Percentiles rank a stretch among this genome's conserved stretches.
phyloP scores from a whole-genome alignment of 78 protist genomes.

The Mantamonas sphyraenae region DNA sequence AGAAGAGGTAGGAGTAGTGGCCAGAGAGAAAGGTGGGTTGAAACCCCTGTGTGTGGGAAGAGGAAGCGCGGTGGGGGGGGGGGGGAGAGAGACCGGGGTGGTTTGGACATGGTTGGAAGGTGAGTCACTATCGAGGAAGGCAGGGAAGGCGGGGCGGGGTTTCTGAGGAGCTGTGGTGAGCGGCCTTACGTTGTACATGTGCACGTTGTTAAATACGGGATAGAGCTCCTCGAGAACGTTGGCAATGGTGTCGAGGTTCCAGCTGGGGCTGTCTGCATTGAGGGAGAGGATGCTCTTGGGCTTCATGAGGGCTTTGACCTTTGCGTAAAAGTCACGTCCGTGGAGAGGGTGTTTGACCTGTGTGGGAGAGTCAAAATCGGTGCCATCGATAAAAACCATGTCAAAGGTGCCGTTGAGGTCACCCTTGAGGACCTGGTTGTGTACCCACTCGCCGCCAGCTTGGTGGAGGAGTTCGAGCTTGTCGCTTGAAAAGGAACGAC shows the following conservation, averaged over 20 bases:
- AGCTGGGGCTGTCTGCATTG: conserved; percentile 11
- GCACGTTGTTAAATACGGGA: not conserved
- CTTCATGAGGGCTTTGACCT: not conserved
- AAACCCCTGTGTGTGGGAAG: not conserved
- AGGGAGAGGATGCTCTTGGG: not conserved
- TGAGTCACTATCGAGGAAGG: too few species aligned
- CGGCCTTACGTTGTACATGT: not conserved
- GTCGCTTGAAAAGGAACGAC: not conserved
- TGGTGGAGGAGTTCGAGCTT: not conserved
- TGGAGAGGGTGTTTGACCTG: conserved; percentile 11
- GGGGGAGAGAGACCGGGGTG: not conserved
- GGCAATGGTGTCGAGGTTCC: conserved; percentile 1
- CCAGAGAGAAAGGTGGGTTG: conserved; percentile 1
- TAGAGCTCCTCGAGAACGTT: not conserved
- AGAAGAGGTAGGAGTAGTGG: conserved; percentile 14
- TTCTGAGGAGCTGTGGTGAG: too few species aligned
- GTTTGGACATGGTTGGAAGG: too few species aligned
- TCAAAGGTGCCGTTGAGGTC: not conserved
- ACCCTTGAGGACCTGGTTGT: not conserved
- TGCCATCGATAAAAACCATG: conserved; percentile 8
- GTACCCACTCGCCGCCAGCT: conserved; percentile 6
- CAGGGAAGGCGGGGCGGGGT: too few species aligned
- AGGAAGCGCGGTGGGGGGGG: not conserved
- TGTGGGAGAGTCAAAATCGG: conserved; percentile 15
- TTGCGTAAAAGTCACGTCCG: not conserved